Percentiles rank a stretch among this genome's conserved stretches.
Evolutionary conservation across 495 filamentous ascomycete species (phyloP).

Genomic region (Hypoxylon rickii): DNA sequence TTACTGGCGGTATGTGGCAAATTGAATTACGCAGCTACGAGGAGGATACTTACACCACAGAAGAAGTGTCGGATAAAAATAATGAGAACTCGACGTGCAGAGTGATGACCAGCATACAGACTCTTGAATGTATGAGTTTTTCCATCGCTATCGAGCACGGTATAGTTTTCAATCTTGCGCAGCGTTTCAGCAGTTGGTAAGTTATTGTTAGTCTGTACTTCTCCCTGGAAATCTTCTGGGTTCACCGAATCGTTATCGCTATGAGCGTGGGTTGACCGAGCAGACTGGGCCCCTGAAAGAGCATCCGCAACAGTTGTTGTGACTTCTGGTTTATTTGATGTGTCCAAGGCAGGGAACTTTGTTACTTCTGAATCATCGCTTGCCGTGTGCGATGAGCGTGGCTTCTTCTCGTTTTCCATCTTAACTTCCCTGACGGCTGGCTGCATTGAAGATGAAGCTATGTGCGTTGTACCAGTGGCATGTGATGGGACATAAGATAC

Average conservation of each 20-base stretch:
- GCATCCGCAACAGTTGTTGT: constrained; percentile 6
- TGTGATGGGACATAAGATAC: constrained; percentile 9
- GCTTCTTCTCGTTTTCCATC: constrained; percentile 14
- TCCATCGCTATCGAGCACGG: constrained; percentile 67
- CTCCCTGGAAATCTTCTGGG: constrained; percentile 50
- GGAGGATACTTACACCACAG: constrained; percentile 83
- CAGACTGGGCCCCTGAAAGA: not conserved
- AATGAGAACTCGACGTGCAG: constrained; percentile 63
- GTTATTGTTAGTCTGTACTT: constrained; percentile 55
- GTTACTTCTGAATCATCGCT: not conserved
- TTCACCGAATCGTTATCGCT: constrained; percentile 18
- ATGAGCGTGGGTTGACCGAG: constrained; percentile 1
- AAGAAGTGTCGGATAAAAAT: constrained; percentile 91
- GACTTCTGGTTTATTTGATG: constrained; percentile 2
- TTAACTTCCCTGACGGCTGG: too few species aligned
- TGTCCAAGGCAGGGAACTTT: constrained; percentile 2
- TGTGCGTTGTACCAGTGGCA: not conserved
- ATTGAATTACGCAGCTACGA: too few species aligned
- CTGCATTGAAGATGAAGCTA: not conserved
- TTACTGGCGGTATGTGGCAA: too few species aligned
- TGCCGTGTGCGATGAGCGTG: not conserved
- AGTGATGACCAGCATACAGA: constrained; percentile 63
- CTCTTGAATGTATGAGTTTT: constrained; percentile 67
- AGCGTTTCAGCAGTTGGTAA: constrained; percentile 55
- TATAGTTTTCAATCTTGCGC: constrained; percentile 57